Evolutionary conservation across 768 basidiomycete genomes (phyloP), one percentile per base, ranked within the genome.

Genomic region (Rhodosporidiobolus odoratus): DNA sequence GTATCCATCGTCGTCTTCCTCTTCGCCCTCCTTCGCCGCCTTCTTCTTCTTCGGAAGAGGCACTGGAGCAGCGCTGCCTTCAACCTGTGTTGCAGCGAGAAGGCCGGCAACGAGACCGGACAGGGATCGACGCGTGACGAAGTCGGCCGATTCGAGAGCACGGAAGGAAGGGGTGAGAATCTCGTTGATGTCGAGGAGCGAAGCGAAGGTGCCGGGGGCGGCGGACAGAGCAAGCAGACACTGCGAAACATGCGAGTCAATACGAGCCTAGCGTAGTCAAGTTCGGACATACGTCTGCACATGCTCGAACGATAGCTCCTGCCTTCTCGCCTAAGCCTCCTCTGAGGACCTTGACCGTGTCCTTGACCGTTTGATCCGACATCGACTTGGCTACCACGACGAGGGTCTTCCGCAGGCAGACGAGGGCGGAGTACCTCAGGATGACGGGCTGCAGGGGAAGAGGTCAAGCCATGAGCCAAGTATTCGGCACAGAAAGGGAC

Each of bases 281-380:
- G 19, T 5, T n/a, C n/a, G 4, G 40, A 73, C 81, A 66, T 75
- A 91, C 92, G 75, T 90, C 87, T 34, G 91, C 85, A 13, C 88
- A 88, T 3, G 86, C 91, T 32, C 94, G 86, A 77, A 96, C 91
- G 25, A 98, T 85, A 9, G 91, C 85, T 6, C 92, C 81, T 12
- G 88, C 87, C 80, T 91, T 93, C 79, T 98, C 95, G 0, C 83
- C 83, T 2, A 98, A 81, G 1, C 85, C 86, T 45, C 84, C 83
- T 76, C 85, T 87, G 82, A 89, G 87, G 72, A 90, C 87, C 80
- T 95, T 98, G 62, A 90, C 76, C 56, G 94, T 84, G 76, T 99
- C 96, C 77, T 86, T 92, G 63, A 84, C 79, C 4, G 86, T 82
- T 8, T 87, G 81, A 69, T 99, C 95, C 0, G 90, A 86, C 1